These are phyloP conservation scores for maize (Zea mays) DNA, from an alignment of 176 grass and related monocot species.

Conservation along the genomic window Zm-B73-REFERENCE-NAM-5.0 NC_050097.1:151977501-151978000, in stretches of 20 bases:
- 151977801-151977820: slow-evolving; percentile 72
- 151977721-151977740: slow-evolving; percentile 58
- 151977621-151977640: slow-evolving; percentile 62
- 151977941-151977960: slow-evolving; percentile 52
- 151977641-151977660: slow-evolving; percentile 55
- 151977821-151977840: slow-evolving; percentile 56
- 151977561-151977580: slow-evolving; percentile 41
- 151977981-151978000: slow-evolving; percentile 81
- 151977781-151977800: slow-evolving; percentile 71
- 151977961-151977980: slow-evolving; percentile 76
- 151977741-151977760: slow-evolving; percentile 58
- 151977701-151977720: slow-evolving; percentile 71
- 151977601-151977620: slow-evolving; percentile 66
- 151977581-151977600: slow-evolving; percentile 60
- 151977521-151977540: slow-evolving; percentile 84
- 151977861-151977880: slow-evolving; percentile 62
- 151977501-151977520: slow-evolving; percentile 88
- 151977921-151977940: slow-evolving; percentile 57
- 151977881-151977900: slow-evolving; percentile 79
- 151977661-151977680: slow-evolving; percentile 50
- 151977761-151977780: slow-evolving; percentile 68
- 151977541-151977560: slow-evolving; percentile 65
- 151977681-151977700: slow-evolving; percentile 59
- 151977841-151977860: slow-evolving; percentile 57
- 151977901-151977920: slow-evolving; percentile 85